A percentile compares a stretch with the other conserved stretches of the same genome.
Evolutionary conservation across 1,139 yeast genomes (phyloP).

Genomic region (Sugiyamaella paludigena): DNA sequence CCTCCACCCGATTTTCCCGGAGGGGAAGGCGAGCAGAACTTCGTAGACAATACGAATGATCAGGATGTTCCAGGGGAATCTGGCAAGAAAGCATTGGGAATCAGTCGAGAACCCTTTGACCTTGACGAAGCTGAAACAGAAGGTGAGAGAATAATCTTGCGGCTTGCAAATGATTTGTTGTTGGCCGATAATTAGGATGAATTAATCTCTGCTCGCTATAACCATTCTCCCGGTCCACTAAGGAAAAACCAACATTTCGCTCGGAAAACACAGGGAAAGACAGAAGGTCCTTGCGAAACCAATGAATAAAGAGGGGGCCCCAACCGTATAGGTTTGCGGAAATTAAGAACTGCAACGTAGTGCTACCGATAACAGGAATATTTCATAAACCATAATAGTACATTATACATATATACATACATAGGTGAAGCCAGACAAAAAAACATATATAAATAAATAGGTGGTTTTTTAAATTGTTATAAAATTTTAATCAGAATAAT

Average conservation of each 20-base stretch:
- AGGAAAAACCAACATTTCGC: too few relatives aligned
- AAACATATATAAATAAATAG: slow-evolving; percentile 8
- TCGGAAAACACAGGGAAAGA: too few relatives aligned
- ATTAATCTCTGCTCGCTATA: too few relatives aligned
- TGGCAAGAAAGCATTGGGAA: slow-evolving; percentile 20
- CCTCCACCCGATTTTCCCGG: slow-evolving; percentile 43
- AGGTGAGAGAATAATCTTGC: slow-evolving; percentile 3
- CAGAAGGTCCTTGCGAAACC: too few relatives aligned
- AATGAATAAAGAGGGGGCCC: too few relatives aligned
- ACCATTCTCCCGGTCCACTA: too few relatives aligned
- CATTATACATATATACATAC: slow-evolving; percentile 7
- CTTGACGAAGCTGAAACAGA: slow-evolving; percentile 6
- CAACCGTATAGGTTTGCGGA: too few relatives aligned
- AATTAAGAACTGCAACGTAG: too few relatives aligned
- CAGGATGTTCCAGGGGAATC: slow-evolving; percentile 10
- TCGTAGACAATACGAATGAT: slow-evolving; percentile 15
- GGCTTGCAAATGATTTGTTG: slow-evolving; percentile 3
- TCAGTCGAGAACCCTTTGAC: slow-evolving; percentile 14
- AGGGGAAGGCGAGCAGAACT: slow-evolving; percentile 31
- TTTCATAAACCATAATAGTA: slow-evolving; percentile 1
- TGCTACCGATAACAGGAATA: neutral
- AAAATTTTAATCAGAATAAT: neutral
- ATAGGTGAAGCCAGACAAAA: neutral
- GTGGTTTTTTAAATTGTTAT: neutral
- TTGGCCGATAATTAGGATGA: neutral